Evolutionary conservation across 208 protist genomes (phyloP).

Genomic region (Wallacemonas sp.): DNA sequence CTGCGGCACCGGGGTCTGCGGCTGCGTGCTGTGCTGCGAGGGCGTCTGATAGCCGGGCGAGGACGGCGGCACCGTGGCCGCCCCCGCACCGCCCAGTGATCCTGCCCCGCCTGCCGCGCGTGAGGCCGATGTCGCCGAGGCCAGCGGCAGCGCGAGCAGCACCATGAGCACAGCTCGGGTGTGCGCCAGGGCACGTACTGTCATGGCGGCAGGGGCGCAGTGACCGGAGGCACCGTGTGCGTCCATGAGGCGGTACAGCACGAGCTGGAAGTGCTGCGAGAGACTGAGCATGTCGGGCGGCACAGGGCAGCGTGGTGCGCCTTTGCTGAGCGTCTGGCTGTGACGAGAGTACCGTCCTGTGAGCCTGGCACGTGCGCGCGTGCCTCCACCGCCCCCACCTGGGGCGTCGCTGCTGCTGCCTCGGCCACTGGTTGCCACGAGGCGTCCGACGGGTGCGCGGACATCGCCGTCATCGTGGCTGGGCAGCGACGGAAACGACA

Average conservation of each 20-base stretch:
- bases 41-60: background rate
- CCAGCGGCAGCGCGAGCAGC: slow-evolving; percentile 12
- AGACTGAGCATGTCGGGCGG: background rate
- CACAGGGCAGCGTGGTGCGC: too few relatives aligned
- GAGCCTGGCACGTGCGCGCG: too few relatives aligned
- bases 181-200: background rate
- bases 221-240: slow-evolving; percentile 34
- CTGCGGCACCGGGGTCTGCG: background rate
- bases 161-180: slow-evolving; percentile 7
- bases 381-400: too few relatives aligned
- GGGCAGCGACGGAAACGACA: background rate
- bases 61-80: background rate
- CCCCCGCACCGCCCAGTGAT: background rate
- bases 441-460: too few relatives aligned
- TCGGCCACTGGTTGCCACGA: too few relatives aligned
- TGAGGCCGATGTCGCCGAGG: background rate
- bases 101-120: background rate
- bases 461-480: background rate
- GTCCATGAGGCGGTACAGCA: slow-evolving; percentile 27
- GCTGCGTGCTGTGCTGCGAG: background rate
- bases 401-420: too few relatives aligned
- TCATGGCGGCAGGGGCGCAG: slow-evolving; percentile 33
- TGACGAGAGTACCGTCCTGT: too few relatives aligned
- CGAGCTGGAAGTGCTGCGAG: slow-evolving; percentile 15
- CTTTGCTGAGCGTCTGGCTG: too few relatives aligned